phyloP scores from a whole-genome alignment of 495 filamentous ascomycete species.

The Aspergillus baeticus region DNA sequence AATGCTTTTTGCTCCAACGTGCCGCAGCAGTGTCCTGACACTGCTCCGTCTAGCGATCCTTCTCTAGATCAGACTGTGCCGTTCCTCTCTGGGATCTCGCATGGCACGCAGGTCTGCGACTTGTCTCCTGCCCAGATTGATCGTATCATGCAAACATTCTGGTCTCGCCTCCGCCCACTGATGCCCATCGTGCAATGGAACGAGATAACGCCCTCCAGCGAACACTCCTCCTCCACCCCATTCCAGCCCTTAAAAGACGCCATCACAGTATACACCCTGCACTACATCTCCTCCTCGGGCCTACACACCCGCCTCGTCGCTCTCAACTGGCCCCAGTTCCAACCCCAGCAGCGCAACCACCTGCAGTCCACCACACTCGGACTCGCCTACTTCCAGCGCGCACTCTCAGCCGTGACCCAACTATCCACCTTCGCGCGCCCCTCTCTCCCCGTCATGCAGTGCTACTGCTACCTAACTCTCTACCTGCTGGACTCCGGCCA shows the following conservation, averaged over 20 bases:
- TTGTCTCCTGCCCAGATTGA: background rate
- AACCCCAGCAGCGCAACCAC: background rate
- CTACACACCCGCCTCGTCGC: conserved; percentile 26
- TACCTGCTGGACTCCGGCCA: conserved; percentile 25
- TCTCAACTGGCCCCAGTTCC: conserved; percentile 24
- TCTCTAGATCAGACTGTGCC: too few relatives aligned
- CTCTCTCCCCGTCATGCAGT: conserved; percentile 22
- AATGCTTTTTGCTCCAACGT: conserved; percentile 28
- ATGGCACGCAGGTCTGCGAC: too few relatives aligned
- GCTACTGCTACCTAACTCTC: conserved; percentile 25
- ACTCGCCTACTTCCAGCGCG: conserved; percentile 28
- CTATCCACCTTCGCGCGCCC: conserved; percentile 20
- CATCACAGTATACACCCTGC: conserved; percentile 23
- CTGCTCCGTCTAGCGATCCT: conserved; percentile 14
- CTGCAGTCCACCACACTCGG: too few relatives aligned
- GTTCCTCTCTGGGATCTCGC: background rate
- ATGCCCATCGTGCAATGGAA: conserved; percentile 17
- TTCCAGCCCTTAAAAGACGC: conserved; percentile 23
- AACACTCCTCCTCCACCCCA: background rate
- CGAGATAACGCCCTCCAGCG: background rate
- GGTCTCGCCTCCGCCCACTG: conserved; percentile 18
- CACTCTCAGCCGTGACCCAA: conserved; percentile 21
- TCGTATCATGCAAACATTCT: conserved; percentile 25
- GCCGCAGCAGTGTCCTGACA: conserved; percentile 18
- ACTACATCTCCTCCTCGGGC: conserved; percentile 23